These are phyloP conservation scores for Penicillium goetzii DNA, from an alignment of 495 filamentous ascomycete genomes.

Conservation along the genomic window DNA sequence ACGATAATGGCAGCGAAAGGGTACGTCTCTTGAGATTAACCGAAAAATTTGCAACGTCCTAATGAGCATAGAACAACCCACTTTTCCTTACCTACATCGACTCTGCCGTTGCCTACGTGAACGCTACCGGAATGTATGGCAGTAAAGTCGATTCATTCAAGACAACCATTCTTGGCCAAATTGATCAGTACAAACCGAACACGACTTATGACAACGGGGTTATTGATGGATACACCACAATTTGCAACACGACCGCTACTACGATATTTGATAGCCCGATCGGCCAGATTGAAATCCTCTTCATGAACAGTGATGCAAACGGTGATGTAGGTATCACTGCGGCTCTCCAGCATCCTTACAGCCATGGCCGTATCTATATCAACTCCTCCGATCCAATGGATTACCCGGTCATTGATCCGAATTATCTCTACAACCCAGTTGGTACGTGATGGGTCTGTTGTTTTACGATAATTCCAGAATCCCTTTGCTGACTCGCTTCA, in stretches of 20 bases:
- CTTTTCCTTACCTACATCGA: constrained; percentile 41
- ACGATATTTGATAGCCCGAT: constrained; percentile 33
- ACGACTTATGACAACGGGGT: constrained; percentile 35
- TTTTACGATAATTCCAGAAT: not conserved
- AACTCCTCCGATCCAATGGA: constrained; percentile 41
- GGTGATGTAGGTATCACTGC: constrained; percentile 42
- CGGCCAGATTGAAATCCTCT: constrained; percentile 37
- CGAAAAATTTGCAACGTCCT: constrained; percentile 4
- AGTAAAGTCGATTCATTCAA: constrained; percentile 15
- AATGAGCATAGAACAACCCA: constrained; percentile 27
- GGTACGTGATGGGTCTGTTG: constrained; percentile 22
- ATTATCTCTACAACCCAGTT: constrained; percentile 35
- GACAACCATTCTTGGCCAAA: constrained; percentile 27
- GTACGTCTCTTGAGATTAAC: constrained; percentile 14
- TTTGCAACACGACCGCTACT: constrained; percentile 35
- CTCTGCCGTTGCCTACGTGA: constrained; percentile 38
- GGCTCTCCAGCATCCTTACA: constrained; percentile 41
- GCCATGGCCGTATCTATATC: constrained; percentile 43
- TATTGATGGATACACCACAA: constrained; percentile 39
- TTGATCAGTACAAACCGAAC: constrained; percentile 26
- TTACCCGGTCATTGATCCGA: constrained; percentile 43
- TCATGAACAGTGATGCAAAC: constrained; percentile 39
- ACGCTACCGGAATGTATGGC: constrained; percentile 31
- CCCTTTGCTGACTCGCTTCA: not conserved
- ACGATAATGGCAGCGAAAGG: constrained; percentile 33